Percentiles rank a stretch among this genome's conserved stretches.
Conservation (phyloP, 306 rosid genomes). For the Prinsepia uniflora region DNA sequence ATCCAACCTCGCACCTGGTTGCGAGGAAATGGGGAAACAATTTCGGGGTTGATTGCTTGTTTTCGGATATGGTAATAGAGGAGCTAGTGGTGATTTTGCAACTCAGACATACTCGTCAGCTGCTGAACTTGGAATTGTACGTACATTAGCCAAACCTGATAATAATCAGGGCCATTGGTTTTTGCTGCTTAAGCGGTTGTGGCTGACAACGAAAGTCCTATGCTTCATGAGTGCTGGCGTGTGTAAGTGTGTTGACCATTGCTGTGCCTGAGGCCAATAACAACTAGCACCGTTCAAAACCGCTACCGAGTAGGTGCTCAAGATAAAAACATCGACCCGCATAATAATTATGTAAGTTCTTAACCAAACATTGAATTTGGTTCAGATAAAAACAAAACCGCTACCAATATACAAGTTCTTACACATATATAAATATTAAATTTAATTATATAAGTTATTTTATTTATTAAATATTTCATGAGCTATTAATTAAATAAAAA, state of each 20-base stretch:
- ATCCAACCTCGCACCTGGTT: slow-evolving; percentile 9
- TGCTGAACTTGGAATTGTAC: not conserved
- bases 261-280: not conserved
- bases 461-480: too few relatives aligned
- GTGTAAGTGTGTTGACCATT: not conserved
- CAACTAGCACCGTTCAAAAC: too few relatives aligned
- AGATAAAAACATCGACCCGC: too few relatives aligned
- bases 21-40: not conserved
- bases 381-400: too few relatives aligned
- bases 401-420: too few relatives aligned
- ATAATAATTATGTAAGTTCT: too few relatives aligned
- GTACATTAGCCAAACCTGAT: not conserved
- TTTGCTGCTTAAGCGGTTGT: not conserved
- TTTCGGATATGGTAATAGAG: slow-evolving; percentile 12
- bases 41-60: slow-evolving; percentile 7
- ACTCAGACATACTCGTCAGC: not conserved
- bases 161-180: slow-evolving; percentile 12
- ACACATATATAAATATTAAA: too few relatives aligned
- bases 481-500: too few relatives aligned
- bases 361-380: too few relatives aligned
- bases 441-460: too few relatives aligned
- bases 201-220: slow-evolving; percentile 9
- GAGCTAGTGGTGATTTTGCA: slow-evolving; percentile 13
- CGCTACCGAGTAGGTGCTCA: too few relatives aligned
- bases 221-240: slow-evolving; percentile 6